A percentile compares a stretch with the other conserved stretches of the same genome.
Conservation (phyloP, 2,329 filamentous ascomycete genomes). For the Macroventuria anomochaeta region DNA sequence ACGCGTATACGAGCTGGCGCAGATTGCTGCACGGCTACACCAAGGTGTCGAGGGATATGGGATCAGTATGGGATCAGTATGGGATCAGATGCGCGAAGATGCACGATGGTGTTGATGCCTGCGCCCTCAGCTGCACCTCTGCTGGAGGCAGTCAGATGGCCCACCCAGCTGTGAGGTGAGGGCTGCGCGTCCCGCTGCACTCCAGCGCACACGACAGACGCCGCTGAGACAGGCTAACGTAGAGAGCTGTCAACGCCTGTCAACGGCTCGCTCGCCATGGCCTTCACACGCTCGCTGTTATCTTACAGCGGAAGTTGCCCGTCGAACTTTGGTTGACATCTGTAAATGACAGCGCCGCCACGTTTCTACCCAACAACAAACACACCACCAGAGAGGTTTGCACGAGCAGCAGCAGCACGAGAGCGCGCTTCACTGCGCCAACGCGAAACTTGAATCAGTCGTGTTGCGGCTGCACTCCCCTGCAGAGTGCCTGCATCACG, state of each 20-base stretch:
- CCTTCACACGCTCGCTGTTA: background rate
- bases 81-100: background rate
- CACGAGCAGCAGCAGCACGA: background rate
- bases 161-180: background rate
- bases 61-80: too few species aligned
- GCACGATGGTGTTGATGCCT: constrained; percentile 1
- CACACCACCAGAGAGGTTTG: background rate
- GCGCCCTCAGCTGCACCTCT: background rate
- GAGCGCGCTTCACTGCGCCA: background rate
- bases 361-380: background rate
- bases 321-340: background rate
- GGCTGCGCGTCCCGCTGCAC: constrained; percentile 5
- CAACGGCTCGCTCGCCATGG: background rate
- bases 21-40: background rate
- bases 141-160: background rate
- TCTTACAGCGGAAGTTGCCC: background rate
- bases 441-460: background rate
- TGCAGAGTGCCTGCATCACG: constrained; percentile 2
- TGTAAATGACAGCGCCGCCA: background rate
- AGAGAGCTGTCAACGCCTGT: constrained; percentile 6
- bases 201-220: constrained; percentile 1
- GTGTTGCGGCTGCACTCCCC: constrained; percentile 3
- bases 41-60: background rate
- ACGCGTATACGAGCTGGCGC: constrained; percentile 5
- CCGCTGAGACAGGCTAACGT: constrained; percentile 9